Evolutionary conservation across 108 stramenopile genomes (phyloP).

Genomic region (Conticribra guillardii): DNA sequence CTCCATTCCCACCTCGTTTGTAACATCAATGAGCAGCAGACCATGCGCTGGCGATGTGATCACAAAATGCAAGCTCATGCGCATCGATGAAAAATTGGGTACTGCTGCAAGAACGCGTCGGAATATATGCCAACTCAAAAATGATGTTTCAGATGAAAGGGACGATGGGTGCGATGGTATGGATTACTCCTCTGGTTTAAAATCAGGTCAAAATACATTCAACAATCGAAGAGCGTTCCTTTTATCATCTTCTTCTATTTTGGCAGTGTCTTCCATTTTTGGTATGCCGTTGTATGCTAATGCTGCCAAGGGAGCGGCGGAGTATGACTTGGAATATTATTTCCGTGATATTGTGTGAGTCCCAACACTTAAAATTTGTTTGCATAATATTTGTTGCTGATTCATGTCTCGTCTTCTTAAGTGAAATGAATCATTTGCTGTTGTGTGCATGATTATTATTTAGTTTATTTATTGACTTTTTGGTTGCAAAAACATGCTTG

Average conservation of each 20-base stretch:
- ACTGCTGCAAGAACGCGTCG: no score
- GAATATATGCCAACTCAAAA: no score
- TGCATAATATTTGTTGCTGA: neutral
- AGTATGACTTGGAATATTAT: constrained; percentile 87
- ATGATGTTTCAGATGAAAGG: neutral
- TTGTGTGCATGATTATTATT: neutral
- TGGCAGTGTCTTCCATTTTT: neutral
- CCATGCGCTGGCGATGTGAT: no score
- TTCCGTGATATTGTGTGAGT: constrained; percentile 66
- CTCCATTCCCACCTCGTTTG: no score
- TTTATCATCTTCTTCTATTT: neutral
- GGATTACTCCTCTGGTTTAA: neutral
- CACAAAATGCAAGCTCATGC: no score
- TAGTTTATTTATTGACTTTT: no score
- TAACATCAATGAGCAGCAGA: no score
- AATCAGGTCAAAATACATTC: no score
- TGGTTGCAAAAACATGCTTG: constrained; percentile 1
- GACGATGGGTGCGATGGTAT: neutral
- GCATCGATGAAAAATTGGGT: no score
- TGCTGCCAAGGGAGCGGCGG: constrained; percentile 80
- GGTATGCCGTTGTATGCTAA: constrained; percentile 14
- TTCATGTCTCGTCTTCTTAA: neutral
- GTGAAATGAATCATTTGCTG: neutral
- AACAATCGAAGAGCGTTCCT: constrained; percentile 14
- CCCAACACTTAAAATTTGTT: neutral